These are phyloP conservation scores for Castanea mollissima DNA, from an alignment of 306 rosid species.

Conservation along the genomic window DNA sequence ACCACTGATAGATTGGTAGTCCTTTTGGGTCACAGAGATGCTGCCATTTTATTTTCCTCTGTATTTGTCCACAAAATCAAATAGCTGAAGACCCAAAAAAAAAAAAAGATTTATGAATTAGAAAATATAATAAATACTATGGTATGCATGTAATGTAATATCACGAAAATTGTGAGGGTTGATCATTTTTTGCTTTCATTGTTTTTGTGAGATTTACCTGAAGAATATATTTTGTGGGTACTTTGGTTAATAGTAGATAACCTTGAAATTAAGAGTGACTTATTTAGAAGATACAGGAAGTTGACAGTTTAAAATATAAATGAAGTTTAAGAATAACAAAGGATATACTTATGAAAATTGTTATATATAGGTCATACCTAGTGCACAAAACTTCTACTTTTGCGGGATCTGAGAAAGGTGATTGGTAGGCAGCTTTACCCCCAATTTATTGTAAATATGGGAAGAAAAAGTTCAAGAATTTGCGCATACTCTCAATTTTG, in stretches of 20 bases:
- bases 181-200: neutral
- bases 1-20: slow-evolving; percentile 81
- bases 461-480: no score
- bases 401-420: no score
- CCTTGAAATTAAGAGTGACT: neutral
- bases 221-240: neutral
- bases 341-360: neutral
- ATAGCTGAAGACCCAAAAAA: slow-evolving; percentile 49
- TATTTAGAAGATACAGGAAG: neutral
- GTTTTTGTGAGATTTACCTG: neutral
- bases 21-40: slow-evolving; percentile 70
- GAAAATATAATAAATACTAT: neutral
- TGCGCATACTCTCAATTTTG: no score
- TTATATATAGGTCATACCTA: no score
- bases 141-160: neutral
- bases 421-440: no score
- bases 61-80: slow-evolving; percentile 87
- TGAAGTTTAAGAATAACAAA: neutral
- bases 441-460: no score
- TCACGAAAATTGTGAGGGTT: neutral
- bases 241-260: neutral
- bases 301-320: neutral
- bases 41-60: slow-evolving; percentile 91
- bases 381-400: no score
- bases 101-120: neutral